phyloP scores from a whole-genome alignment of 257 asterid species.

The Linaria vulgaris region DNA sequence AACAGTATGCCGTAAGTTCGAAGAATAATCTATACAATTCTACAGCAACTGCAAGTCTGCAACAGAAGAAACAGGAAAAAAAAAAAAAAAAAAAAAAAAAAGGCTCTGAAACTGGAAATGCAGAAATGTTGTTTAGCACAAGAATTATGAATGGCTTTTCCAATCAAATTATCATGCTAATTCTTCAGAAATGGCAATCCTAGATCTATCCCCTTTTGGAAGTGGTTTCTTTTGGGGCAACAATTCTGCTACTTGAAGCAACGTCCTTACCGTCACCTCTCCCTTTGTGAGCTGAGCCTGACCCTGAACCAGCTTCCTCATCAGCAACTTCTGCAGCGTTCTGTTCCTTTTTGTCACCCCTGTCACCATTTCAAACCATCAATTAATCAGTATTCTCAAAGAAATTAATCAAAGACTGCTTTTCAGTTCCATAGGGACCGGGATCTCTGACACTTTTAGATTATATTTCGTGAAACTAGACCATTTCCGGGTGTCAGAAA shows the following conservation, averaged over 20 bases:
- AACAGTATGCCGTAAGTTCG: too few relatives aligned
- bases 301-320: slow-evolving; percentile 44
- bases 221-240: slow-evolving; percentile 7
- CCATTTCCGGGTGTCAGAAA: too few relatives aligned
- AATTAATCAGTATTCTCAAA: background rate
- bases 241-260: slow-evolving; percentile 33
- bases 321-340: slow-evolving; percentile 47
- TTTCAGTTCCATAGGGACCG: too few relatives aligned
- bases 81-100: background rate
- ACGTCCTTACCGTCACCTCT: slow-evolving; percentile 24
- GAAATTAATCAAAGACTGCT: background rate
- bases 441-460: too few relatives aligned
- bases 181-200: slow-evolving; percentile 21
- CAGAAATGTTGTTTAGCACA: background rate
- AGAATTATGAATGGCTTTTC: background rate
- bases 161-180: slow-evolving; percentile 8
- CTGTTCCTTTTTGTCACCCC: slow-evolving; percentile 51
- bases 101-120: background rate
- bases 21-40: too few relatives aligned
- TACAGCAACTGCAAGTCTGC: too few relatives aligned
- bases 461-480: too few relatives aligned
- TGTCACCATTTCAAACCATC: slow-evolving; percentile 26
- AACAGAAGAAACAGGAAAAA: too few relatives aligned
- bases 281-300: slow-evolving; percentile 25
- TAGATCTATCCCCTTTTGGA: slow-evolving; percentile 12